Evolutionary conservation across 148 eudicot genomes (phyloP).

Genomic region (Gaultheria prostrata): DNA sequence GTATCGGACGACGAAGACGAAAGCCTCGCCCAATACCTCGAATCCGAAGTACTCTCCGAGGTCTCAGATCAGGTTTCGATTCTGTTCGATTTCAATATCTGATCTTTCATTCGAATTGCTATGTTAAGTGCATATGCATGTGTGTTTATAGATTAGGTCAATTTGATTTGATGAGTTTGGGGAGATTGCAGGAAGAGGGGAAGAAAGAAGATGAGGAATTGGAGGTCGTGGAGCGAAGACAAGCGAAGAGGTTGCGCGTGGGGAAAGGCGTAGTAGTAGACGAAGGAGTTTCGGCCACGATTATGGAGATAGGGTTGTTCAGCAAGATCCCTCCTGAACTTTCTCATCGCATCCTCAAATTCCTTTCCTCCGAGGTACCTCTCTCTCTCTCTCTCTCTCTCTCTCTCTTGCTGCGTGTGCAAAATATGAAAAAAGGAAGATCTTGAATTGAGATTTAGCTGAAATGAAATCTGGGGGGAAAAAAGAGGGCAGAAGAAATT

Average conservation of each 20-base stretch:
- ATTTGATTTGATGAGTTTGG: background rate
- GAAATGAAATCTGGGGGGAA: too few species aligned
- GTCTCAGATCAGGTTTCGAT: conserved; percentile 66
- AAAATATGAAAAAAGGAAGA: too few species aligned
- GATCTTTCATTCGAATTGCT: background rate
- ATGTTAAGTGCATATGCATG: background rate
- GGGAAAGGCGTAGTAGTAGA: conserved; percentile 28
- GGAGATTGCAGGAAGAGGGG: conserved; percentile 34
- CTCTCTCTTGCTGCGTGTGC: too few species aligned
- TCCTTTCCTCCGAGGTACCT: conserved; percentile 95
- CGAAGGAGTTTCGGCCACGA: conserved; percentile 23
- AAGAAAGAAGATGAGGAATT: conserved; percentile 6
- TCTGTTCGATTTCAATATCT: background rate
- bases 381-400: background rate
- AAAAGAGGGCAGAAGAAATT: too few species aligned
- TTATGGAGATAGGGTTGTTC: conserved; percentile 62
- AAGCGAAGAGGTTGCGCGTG: conserved; percentile 48
- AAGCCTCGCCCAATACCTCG: conserved; percentile 78
- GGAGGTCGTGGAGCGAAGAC: conserved; percentile 38
- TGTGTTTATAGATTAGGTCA: background rate
- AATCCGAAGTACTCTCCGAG: conserved; percentile 77
- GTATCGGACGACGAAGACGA: conserved; percentile 75
- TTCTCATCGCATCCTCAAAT: conserved; percentile 77
- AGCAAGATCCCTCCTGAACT: conserved; percentile 87
- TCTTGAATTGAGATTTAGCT: too few species aligned